These are phyloP conservation scores for Rhododendron ovatum DNA, from an alignment of 148 eudicot genomes.

Conservation along the genomic window DNA sequence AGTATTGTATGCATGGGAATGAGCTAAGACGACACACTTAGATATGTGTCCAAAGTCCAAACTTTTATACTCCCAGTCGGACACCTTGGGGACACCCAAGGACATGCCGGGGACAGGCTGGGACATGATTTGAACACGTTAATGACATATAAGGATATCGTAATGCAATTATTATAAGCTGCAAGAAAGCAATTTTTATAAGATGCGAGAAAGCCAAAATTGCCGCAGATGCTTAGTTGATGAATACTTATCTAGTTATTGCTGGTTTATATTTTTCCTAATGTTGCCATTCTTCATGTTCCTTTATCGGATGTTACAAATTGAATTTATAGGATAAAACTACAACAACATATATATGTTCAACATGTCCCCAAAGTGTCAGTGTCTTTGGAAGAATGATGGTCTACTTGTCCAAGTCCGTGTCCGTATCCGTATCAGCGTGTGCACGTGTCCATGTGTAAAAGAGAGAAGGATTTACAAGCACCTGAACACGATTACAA, in stretches of 20 bases:
- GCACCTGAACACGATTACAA: slow-evolving; percentile 85
- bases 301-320: not conserved
- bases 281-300: not conserved
- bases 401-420: not conserved
- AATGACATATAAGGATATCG: not conserved
- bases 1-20: not conserved
- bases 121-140: not conserved
- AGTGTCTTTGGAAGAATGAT: not conserved
- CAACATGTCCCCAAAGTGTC: not conserved
- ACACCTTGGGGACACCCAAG: not conserved
- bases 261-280: not conserved
- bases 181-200: not conserved
- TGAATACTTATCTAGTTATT: not conserved
- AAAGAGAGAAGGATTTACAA: not conserved
- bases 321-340: not conserved
- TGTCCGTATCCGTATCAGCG: not conserved
- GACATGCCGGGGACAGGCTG: not conserved
- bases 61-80: not conserved
- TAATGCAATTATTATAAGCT: not conserved
- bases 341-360: not conserved
- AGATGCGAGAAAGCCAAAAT: not conserved
- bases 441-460: not conserved
- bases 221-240: not conserved
- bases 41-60: not conserved
- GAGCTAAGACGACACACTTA: not conserved